These are phyloP conservation scores for Neurospora tetraspora DNA, from an alignment of 495 filamentous ascomycete genomes.

Conservation along the genomic window DNA sequence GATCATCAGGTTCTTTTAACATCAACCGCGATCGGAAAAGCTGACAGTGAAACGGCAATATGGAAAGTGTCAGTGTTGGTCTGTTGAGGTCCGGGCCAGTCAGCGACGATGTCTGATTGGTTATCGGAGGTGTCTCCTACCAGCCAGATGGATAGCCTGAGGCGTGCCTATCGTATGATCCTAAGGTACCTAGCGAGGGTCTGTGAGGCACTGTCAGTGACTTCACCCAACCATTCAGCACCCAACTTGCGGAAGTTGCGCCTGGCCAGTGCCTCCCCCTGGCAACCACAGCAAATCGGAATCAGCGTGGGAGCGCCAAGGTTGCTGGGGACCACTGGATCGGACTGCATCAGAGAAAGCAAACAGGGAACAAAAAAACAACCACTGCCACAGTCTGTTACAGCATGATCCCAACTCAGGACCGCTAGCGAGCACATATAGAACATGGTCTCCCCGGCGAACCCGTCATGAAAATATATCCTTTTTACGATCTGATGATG, in stretches of 20 bases:
- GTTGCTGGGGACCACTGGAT: neutral
- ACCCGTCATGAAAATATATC: neutral
- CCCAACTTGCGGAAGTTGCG: neutral
- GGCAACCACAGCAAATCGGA: neutral
- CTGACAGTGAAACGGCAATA: neutral
- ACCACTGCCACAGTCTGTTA: neutral
- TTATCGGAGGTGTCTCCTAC: neutral
- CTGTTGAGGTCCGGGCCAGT: neutral
- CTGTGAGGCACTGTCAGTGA: neutral
- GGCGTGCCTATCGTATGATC: neutral
- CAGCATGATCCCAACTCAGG: neutral
- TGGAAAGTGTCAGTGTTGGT: neutral
- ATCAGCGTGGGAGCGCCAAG: neutral
- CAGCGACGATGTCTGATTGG: neutral
- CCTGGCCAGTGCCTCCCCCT: neutral
- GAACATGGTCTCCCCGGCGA: neutral
- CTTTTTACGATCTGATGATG: neutral
- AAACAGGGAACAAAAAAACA: neutral
- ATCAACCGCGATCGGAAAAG: neutral
- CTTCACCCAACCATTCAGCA: neutral
- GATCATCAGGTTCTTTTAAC: neutral
- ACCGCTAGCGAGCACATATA: neutral
- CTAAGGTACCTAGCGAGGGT: neutral
- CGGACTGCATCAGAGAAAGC: neutral
- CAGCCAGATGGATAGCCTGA: neutral